Evolutionary conservation across 75 land plant species (phyloP).

Genomic region (Pinus taeda): DNA sequence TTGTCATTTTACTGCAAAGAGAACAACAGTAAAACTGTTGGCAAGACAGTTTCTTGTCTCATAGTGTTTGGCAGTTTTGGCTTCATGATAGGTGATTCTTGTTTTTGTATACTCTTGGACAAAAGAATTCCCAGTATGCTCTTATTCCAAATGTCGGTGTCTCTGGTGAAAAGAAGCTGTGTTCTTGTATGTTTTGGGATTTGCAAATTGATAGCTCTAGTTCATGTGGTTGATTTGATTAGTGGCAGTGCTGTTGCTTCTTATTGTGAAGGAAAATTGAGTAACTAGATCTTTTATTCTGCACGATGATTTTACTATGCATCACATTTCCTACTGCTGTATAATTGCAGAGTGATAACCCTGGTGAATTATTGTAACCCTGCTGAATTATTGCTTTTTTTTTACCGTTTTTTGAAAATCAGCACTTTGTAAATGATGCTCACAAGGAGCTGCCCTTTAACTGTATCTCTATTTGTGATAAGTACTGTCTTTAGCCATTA

Average conservation of each 20-base stretch:
- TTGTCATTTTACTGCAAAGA: neutral
- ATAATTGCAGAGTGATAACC: neutral
- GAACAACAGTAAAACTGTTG: constrained; percentile 1
- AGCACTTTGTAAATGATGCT: neutral
- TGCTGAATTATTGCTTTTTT: neutral
- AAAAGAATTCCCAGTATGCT: neutral
- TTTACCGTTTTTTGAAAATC: neutral
- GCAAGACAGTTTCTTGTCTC: neutral
- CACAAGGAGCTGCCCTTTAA: neutral
- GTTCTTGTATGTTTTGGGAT: neutral
- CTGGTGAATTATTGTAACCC: neutral
- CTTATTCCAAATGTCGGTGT: neutral
- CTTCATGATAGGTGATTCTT: neutral
- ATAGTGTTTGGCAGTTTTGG: neutral
- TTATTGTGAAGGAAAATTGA: neutral
- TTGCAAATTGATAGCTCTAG: neutral
- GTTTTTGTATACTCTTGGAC: neutral
- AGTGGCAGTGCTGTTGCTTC: neutral
- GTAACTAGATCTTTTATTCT: neutral
- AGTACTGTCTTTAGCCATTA: neutral
- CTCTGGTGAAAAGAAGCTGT: neutral
- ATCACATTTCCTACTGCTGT: neutral
- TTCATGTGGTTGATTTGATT: neutral
- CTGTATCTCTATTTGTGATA: neutral
- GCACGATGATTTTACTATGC: neutral